These are phyloP conservation scores for Houttuynia cordata DNA, from an alignment of 164 flowering plant species.

Conservation along the genomic window DNA sequence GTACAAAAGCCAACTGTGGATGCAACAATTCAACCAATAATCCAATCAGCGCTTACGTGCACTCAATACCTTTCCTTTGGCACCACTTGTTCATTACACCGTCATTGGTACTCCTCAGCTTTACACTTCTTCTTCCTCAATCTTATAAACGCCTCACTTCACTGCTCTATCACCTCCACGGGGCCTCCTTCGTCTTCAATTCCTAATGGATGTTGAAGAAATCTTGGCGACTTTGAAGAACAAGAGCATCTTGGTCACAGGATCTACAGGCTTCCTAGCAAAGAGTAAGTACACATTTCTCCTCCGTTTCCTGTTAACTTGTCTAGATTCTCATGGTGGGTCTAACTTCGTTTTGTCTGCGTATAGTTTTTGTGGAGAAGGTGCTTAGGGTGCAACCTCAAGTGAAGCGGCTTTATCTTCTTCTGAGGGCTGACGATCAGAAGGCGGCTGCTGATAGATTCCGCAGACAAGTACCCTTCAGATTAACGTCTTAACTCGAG, in stretches of 20 bases:
- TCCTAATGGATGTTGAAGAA: conserved; percentile 32
- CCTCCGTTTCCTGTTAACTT: neutral
- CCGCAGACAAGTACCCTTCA: conserved; percentile 26
- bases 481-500: neutral
- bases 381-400: conserved; percentile 50
- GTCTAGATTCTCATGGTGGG: neutral
- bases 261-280: conserved; percentile 69
- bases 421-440: conserved; percentile 38
- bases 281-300: conserved; percentile 27
- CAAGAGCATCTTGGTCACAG: conserved; percentile 52
- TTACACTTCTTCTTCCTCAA: neutral
- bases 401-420: conserved; percentile 46
- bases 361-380: conserved; percentile 56
- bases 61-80: neutral
- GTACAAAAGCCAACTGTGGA: neutral
- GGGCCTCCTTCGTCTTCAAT: neutral
- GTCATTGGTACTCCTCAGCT: neutral
- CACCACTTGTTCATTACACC: neutral
- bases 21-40: neutral
- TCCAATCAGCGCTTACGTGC: neutral
- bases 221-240: conserved; percentile 31
- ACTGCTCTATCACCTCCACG: neutral
- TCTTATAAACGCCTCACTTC: neutral
- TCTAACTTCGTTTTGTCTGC: neutral
- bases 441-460: conserved; percentile 35